phyloP scores from a whole-genome alignment of 2,329 filamentous ascomycete species.

The Aureobasidium melanogenum region DNA sequence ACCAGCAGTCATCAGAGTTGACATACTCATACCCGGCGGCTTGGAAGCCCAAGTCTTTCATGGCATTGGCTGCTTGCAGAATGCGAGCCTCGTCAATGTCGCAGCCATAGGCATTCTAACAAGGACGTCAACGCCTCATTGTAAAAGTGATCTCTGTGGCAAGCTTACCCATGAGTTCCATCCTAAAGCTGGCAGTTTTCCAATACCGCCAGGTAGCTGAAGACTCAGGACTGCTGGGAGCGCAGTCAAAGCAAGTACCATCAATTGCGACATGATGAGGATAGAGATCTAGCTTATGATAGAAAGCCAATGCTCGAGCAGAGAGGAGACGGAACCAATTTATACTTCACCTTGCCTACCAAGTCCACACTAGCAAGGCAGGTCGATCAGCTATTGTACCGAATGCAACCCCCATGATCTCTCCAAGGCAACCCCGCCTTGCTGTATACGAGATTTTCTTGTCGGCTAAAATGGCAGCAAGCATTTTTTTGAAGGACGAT shows the following conservation, averaged over 20 bases:
- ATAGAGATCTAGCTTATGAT: background rate
- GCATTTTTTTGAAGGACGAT: background rate
- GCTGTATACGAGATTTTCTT: background rate
- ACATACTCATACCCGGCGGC: constrained; percentile 44
- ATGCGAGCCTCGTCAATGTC: constrained; percentile 39
- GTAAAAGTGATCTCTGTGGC: too few species aligned
- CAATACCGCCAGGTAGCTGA: background rate
- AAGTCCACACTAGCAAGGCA: background rate
- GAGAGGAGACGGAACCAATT: background rate
- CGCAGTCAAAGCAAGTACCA: background rate
- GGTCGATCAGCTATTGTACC: background rate
- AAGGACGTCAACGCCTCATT: background rate
- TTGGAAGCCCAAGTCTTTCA: constrained; percentile 38
- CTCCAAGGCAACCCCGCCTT: background rate
- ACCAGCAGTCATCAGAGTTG: constrained; percentile 47
- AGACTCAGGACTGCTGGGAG: background rate
- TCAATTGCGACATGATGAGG: background rate
- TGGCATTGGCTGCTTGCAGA: constrained; percentile 37
- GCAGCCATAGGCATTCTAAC: constrained; percentile 38
- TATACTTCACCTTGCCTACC: background rate
- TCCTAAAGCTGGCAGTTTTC: background rate
- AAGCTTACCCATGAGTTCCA: background rate
- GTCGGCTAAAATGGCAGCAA: background rate
- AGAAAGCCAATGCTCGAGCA: background rate
- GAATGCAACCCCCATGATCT: background rate